Evolutionary conservation across 768 basidiomycete species (phyloP).

Genomic region (Calvatia gigantea): DNA sequence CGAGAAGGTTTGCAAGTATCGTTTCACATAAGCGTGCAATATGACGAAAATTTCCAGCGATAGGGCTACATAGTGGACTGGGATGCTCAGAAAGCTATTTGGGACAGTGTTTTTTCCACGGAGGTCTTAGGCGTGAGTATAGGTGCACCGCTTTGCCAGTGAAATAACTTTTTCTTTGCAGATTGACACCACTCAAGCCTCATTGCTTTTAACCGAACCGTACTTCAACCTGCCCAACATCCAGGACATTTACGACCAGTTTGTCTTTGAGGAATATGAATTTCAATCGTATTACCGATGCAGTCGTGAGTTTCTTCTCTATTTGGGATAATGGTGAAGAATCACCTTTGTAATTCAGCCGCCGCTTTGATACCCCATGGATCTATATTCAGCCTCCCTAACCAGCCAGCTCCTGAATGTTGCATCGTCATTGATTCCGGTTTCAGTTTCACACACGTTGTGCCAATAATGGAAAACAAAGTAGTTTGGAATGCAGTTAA

Average conservation of each 20-base stretch:
- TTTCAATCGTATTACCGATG: constrained; percentile 79
- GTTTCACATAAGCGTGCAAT: constrained; percentile 1
- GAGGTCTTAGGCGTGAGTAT: constrained; percentile 59
- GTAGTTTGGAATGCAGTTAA: constrained; percentile 81
- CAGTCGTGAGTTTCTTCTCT: constrained; percentile 57
- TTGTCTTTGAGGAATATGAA: constrained; percentile 96
- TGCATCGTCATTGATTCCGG: constrained; percentile 83
- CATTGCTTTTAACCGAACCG: constrained; percentile 88
- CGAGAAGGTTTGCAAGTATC: constrained; percentile 60
- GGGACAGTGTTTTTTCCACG: constrained; percentile 85
- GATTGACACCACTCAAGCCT: constrained; percentile 71
- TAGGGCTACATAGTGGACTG: constrained; percentile 93
- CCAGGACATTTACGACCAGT: constrained; percentile 91
- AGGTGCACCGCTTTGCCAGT: neutral
- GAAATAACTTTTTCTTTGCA: constrained; percentile 23
- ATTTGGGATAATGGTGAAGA: neutral
- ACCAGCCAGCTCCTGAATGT: constrained; percentile 66
- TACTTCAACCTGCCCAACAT: constrained; percentile 92
- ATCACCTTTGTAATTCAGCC: constrained; percentile 39
- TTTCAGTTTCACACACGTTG: constrained; percentile 91
- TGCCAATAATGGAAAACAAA: constrained; percentile 74
- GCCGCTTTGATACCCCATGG: constrained; percentile 79
- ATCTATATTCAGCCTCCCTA: constrained; percentile 53
- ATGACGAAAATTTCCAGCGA: constrained; percentile 18
- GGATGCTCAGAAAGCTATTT: constrained; percentile 93